Base-by-base conservation (phyloP, 192 early-diverging fungal genomes). In the Allomyces macrogynus region DNA sequence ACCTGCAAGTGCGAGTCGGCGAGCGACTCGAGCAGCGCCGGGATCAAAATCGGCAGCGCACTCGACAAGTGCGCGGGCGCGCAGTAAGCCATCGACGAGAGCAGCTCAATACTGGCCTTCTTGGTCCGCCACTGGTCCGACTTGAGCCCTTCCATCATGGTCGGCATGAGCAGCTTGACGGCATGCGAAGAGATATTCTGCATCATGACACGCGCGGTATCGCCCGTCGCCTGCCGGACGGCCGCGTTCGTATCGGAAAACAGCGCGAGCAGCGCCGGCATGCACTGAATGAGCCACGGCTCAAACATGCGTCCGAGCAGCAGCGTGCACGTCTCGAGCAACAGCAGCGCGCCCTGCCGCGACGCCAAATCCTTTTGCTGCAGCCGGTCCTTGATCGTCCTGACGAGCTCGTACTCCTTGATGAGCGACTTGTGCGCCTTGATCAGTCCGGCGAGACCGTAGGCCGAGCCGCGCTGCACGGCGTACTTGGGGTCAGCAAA, bases 111-210 rank as follows among this genome's bases (percentile, higher is more conserved):
- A 24, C 86, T 86, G 61, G 91, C 96, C 66, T 89, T 92, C 75
- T 99, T 99, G n/a, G 95, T 90, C 65, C 96, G 83, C 92, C 92
- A 99, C 68, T 87, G 85, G 70, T 87, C 77, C 67, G 93, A 89
- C 32, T 87, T 86, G 43, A 97, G 74, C n/a, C 89, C 96, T 24
- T 78, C 76, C 64, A 99, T 73, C 62, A 97, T 72, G 11, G 87
- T 83, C 4, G 95, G 95, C 71, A 99, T 73, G 61, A 99, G 86
- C 23, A 96, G 81, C 78, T 97, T 96, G 61, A 99, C 95, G 79
- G 91, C 92, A 72, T 97, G 92, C 14, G 86, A 90, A 61, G 87
- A 92, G 44, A 99, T 80, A 69, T 92, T 90, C 54, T 82, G 83
- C 96, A 99, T 99, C 64, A 99, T 94, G 25, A 84, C 86, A 63